phyloP scores from a whole-genome alignment of 306 rosid species.

The Citrullus amarus region DNA sequence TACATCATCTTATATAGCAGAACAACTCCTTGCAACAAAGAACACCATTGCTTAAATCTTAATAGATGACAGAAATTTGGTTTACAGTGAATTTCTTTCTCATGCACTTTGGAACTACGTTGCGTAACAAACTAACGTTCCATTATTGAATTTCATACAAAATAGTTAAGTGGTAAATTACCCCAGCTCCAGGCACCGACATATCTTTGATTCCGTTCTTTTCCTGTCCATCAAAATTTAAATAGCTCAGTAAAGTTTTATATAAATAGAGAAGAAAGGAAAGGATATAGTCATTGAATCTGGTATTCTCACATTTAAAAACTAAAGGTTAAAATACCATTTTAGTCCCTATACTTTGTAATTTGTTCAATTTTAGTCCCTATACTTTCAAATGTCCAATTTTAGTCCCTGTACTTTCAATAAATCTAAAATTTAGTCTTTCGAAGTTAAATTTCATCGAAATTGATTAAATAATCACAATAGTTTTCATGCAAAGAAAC shows the following conservation, averaged over 20 bases:
- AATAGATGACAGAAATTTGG: neutral
- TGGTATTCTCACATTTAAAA: neutral
- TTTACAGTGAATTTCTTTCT: neutral
- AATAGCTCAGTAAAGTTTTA: neutral
- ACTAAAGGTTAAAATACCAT: no score
- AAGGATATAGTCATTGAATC: neutral
- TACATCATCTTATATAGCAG: neutral
- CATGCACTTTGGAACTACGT: neutral
- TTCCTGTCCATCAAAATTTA: slow-evolving; percentile 43
- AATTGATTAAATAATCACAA: no score
- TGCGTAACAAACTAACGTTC: neutral
- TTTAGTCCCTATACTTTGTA: no score
- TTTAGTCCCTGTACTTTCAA: no score
- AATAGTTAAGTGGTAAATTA: slow-evolving; percentile 15
- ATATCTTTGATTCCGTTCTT: slow-evolving; percentile 59
- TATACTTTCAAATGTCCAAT: no score
- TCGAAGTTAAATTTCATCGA: no score
- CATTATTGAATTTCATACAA: neutral
- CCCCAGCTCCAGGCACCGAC: slow-evolving; percentile 99
- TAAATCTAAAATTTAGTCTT: no score
- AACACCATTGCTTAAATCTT: neutral
- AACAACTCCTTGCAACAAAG: neutral
- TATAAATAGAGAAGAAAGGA: neutral
- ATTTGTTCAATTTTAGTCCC: no score
- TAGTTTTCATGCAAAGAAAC: no score